Evolutionary conservation across 2,329 filamentous ascomycete genomes (phyloP).

Genomic region (Neospermospora avenae): DNA sequence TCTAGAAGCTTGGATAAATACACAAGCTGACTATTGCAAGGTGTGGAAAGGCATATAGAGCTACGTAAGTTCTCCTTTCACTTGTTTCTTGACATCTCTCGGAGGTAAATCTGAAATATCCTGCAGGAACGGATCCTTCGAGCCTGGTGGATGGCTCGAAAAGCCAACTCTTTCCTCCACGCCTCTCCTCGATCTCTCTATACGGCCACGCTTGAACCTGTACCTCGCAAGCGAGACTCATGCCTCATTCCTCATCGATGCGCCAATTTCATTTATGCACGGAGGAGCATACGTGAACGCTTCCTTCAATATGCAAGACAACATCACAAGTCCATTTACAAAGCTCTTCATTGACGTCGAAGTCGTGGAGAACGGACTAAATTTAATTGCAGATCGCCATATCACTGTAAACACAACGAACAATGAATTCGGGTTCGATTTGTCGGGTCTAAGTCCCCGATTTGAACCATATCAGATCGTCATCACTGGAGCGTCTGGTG

Average conservation of each 20-base stretch:
- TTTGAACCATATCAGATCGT: slow-evolving; percentile 38
- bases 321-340: slow-evolving; percentile 19
- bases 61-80: slow-evolving; percentile 31
- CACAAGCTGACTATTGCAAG: not conserved
- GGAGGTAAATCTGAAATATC: slow-evolving; percentile 1
- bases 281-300: slow-evolving; percentile 34
- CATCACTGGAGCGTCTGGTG: slow-evolving; percentile 33
- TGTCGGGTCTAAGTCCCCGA: slow-evolving; percentile 30
- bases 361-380: slow-evolving; percentile 26
- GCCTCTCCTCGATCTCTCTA: slow-evolving; percentile 39
- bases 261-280: slow-evolving; percentile 37
- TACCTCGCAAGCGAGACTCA: slow-evolving; percentile 41
- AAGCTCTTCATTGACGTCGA: slow-evolving; percentile 29
- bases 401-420: slow-evolving; percentile 37
- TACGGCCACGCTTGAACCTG: slow-evolving; percentile 44
- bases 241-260: slow-evolving; percentile 42
- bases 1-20: not conserved
- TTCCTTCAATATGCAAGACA: slow-evolving; percentile 24
- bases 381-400: slow-evolving; percentile 26
- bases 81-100: not conserved
- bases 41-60: slow-evolving; percentile 44
- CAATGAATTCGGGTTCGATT: slow-evolving; percentile 37
- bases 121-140: slow-evolving; percentile 43
- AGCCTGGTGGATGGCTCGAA: slow-evolving; percentile 44
- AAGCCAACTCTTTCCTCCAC: slow-evolving; percentile 36